Evolutionary conservation across 2,329 filamentous ascomycete genomes (phyloP), one percentile per base, ranked within the genome.

Genomic region (Cladosporium sp.): DNA sequence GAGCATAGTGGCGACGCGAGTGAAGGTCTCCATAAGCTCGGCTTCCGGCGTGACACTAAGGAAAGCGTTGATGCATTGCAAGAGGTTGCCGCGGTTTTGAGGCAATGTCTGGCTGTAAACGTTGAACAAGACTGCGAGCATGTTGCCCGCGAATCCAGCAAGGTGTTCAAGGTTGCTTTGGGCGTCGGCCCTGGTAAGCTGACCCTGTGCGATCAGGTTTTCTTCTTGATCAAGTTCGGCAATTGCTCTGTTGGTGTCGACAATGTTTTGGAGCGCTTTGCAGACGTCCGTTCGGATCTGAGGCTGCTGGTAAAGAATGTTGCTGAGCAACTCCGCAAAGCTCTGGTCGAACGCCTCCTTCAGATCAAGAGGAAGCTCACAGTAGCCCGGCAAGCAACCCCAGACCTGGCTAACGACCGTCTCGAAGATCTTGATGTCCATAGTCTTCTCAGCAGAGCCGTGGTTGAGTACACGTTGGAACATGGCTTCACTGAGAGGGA

Each of bases 371-470:
- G 93, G 92, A 48, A 96, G 74, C 65, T 96, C 89, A 67, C 93
- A 97, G 72, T 96, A 98, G 1, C 93, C 93, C 0, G 93, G 92
- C 13, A 98, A 78, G 45, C 87, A 85, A 0, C 88, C 89, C 93
- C 93, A 98, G 36, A 92, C 91, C 65, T 98, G 93, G 59, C 94
- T 86, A 7, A 98, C 88, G 4, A 98, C 76, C 0, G 93, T 97
- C 71, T 98, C 92, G 66, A 93, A 98, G 52, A 98, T 94, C 76
- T 98, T 98, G 64, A 93, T 80, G 67, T 97, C 90, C 79, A 95
- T 91, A 0, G 89, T 93, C 76, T 95, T 96, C 64, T 92, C 87
- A 12, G 82, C 83, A 18, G 80, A 74, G 12, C 86, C 88, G 60
- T 94, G 86, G 54, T 95, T 85, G 40, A 95, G 74, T 4, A 97